These are phyloP conservation scores for Termitomyces sp. DNA, from an alignment of 768 basidiomycete genomes.

Conservation along the genomic window DNA sequence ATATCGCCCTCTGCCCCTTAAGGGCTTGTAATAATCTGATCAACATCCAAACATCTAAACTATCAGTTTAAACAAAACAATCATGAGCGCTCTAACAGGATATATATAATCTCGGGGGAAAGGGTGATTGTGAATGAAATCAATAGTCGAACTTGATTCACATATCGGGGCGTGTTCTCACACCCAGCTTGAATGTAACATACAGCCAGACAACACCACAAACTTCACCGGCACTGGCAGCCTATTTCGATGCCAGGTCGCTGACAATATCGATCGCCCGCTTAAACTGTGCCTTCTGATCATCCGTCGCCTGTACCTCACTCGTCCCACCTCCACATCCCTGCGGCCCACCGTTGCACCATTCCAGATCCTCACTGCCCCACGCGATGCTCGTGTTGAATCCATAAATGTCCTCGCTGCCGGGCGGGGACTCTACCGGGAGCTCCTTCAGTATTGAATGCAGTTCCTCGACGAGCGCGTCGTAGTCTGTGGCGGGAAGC, in stretches of 20 bases:
- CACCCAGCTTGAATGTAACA: not conserved
- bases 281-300: constrained; percentile 62
- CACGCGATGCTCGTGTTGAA: constrained; percentile 60
- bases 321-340: constrained; percentile 34
- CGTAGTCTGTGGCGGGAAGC: constrained; percentile 24
- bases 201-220: not conserved
- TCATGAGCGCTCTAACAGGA: too few species aligned
- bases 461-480: constrained; percentile 49
- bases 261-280: constrained; percentile 66
- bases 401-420: constrained; percentile 70
- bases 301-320: constrained; percentile 42
- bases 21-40: too few species aligned
- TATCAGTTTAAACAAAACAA: too few species aligned
- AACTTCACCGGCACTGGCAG: not conserved
- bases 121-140: too few species aligned
- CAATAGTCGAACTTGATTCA: too few species aligned
- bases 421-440: constrained; percentile 49
- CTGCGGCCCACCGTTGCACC: constrained; percentile 55
- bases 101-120: too few species aligned
- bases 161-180: too few species aligned
- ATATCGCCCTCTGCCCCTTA: too few species aligned
- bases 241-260: constrained; percentile 30
- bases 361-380: constrained; percentile 48
- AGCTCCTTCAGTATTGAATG: constrained; percentile 51
- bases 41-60: too few species aligned